Evolutionary conservation across 2,329 filamentous ascomycete genomes (phyloP).

Genomic region (Monosporascus cannonballus): DNA sequence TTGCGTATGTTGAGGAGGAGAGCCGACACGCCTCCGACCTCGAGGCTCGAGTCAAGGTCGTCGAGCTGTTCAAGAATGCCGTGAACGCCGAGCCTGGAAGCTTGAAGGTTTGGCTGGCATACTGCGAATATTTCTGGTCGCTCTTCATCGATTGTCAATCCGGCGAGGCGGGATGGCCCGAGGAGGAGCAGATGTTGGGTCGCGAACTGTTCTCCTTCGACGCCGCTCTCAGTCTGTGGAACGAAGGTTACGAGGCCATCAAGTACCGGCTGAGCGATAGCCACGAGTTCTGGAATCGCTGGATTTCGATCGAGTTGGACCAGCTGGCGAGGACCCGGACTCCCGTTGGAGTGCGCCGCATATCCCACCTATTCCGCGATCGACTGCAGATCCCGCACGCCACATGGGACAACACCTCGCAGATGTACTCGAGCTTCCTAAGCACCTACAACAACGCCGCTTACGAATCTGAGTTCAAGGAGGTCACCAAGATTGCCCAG

Average conservation of each 20-base stretch:
- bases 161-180: constrained; percentile 49
- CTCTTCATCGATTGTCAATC: constrained; percentile 60
- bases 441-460: constrained; percentile 62
- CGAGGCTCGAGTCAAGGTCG: constrained; percentile 61
- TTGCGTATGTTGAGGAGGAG: constrained; percentile 71
- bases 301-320: constrained; percentile 65
- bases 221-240: constrained; percentile 61
- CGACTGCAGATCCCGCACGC: constrained; percentile 68
- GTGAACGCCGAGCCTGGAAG: constrained; percentile 67
- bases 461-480: constrained; percentile 71
- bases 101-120: constrained; percentile 67
- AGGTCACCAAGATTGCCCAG: constrained; percentile 56
- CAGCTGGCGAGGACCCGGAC: constrained; percentile 53
- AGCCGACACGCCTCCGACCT: constrained; percentile 53
- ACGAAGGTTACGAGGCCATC: constrained; percentile 64
- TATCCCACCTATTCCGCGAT: constrained; percentile 64
- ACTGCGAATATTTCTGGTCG: constrained; percentile 72
- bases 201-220: constrained; percentile 67
- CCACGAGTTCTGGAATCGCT: constrained; percentile 73
- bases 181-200: constrained; percentile 63
- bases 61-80: constrained; percentile 68
- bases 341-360: constrained; percentile 52
- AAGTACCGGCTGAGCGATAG: constrained; percentile 72
- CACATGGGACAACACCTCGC: constrained; percentile 69
- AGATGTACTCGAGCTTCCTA: constrained; percentile 68